These are phyloP conservation scores for Grifola frondosa DNA, from an alignment of 1,284 basidiomycete genomes.

Conservation along the genomic window DNA sequence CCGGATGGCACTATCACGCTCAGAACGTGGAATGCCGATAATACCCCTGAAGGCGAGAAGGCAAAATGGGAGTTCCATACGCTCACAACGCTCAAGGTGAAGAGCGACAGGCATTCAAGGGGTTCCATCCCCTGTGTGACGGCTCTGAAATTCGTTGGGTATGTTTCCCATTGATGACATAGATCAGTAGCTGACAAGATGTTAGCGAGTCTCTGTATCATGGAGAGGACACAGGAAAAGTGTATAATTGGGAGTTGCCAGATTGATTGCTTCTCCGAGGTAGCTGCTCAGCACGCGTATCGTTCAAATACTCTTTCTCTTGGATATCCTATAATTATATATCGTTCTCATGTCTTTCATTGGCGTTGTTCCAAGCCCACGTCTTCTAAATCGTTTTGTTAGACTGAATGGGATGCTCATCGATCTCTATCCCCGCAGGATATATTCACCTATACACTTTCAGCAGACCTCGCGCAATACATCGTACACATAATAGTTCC, in stretches of 20 bases:
- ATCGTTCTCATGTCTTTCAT: too few relatives aligned
- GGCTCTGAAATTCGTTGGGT: constrained; percentile 71
- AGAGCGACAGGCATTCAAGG: constrained; percentile 30
- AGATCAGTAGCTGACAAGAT: not conserved
- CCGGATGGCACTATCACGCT: constrained; percentile 67
- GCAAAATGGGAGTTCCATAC: constrained; percentile 74
- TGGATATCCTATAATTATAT: too few relatives aligned
- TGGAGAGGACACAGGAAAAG: constrained; percentile 65
- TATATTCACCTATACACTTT: too few relatives aligned
- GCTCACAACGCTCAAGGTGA: constrained; percentile 59
- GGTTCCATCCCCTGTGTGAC: constrained; percentile 49
- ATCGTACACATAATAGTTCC: too few relatives aligned
- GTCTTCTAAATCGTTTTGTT: not conserved
- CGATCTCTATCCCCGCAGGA: too few relatives aligned
- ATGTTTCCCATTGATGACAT: constrained; percentile 23
- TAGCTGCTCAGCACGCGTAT: not conserved
- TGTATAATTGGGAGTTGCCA: constrained; percentile 62
- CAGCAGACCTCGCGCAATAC: too few relatives aligned
- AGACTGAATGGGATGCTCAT: too few relatives aligned
- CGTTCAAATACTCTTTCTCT: too few relatives aligned
- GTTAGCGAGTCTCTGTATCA: constrained; percentile 61
- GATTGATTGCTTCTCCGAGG: constrained; percentile 32
- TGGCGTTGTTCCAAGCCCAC: too few relatives aligned
- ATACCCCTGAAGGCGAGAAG: constrained; percentile 58
- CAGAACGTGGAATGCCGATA: constrained; percentile 73